phyloP scores from a whole-genome alignment of 768 basidiomycete species.

The Suillus placidus region DNA sequence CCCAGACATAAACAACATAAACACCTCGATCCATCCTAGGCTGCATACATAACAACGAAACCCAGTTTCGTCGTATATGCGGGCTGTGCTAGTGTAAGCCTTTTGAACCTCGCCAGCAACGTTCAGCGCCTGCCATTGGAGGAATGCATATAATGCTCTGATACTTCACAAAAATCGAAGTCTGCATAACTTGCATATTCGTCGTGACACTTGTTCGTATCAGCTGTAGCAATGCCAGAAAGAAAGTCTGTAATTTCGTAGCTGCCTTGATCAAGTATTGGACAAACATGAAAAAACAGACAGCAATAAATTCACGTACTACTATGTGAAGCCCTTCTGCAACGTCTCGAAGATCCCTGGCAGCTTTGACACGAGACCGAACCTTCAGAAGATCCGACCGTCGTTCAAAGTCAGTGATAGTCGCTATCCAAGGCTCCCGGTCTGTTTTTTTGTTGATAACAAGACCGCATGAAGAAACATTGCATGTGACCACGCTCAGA shows the following conservation, averaged over 20 bases:
- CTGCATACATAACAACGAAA: slow-evolving; percentile 88
- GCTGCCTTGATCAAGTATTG: slow-evolving; percentile 62
- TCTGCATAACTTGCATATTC: slow-evolving; percentile 92
- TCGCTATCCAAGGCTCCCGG: slow-evolving; percentile 82
- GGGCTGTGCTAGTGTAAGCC: slow-evolving; percentile 79
- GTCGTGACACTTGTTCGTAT: slow-evolving; percentile 83
- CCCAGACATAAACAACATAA: slow-evolving; percentile 13
- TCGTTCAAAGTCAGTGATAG: slow-evolving; percentile 79
- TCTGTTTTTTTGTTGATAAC: no score
- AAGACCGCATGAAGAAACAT: no score
- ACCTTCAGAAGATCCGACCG: slow-evolving; percentile 68
- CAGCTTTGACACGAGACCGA: slow-evolving; percentile 84
- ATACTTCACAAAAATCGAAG: slow-evolving; percentile 84
- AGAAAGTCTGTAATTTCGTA: slow-evolving; percentile 85
- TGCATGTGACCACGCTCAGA: no score
- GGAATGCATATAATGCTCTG: slow-evolving; percentile 77
- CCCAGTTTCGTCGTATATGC: slow-evolving; percentile 94
- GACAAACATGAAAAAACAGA: slow-evolving; percentile 19
- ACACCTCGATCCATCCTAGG: slow-evolving; percentile 76
- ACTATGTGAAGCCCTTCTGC: slow-evolving; percentile 87
- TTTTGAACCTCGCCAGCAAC: slow-evolving; percentile 89
- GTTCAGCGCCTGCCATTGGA: slow-evolving; percentile 77
- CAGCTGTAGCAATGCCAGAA: slow-evolving; percentile 80
- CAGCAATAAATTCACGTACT: slow-evolving; percentile 48
- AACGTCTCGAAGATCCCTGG: slow-evolving; percentile 79